Base-by-base conservation (phyloP, 2,329 filamentous ascomycete species). In the Microcyclospora pomicola region DNA sequence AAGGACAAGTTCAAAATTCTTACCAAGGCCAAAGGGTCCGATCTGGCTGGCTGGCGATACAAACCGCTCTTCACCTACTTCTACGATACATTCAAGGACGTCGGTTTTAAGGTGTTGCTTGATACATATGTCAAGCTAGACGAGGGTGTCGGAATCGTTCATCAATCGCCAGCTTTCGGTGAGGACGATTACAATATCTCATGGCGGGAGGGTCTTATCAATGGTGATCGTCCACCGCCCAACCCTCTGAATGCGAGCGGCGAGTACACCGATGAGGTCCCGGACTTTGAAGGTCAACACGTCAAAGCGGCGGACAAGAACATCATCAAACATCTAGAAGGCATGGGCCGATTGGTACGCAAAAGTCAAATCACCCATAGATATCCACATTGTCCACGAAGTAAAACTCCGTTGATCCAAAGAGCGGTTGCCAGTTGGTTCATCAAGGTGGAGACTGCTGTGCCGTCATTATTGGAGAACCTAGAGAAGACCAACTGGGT, bases 361-460 rank as follows among this genome's bases (percentile, higher is more conserved):
- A 86, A 94, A 47, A 84, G 82, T 35, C 84, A 92, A 60, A 73
- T 94, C 44, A 84, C 73, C 55, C 88, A 96, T 66, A 88, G 83
- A 51, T 92, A 94, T 59, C 86, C 85, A 14, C 88, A 88, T 73
- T 95, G 88, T 61, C 86, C 82, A 65, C 77, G 88, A 43, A 94
- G 86, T n/a, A 88, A 95, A 56, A 95, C 84, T 0, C 88, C 86
- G 24, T 71, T 96, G 44, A 94, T 96, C 51, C 91, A 93, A 63
- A 77, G 82, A 47, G 85, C 88, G 16, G 85, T 95, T 13, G 83
- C 87, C 7, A 85, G 86, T 1, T 96, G 88, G 88, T 95, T 95
- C 58, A 81, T 96, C 52, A 84, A 83, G 59, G 84, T 95, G 34
- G 75, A 80, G 13, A 74, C 82, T 42, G 81, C 86, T 49, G 76